Conservation (phyloP, 169 alveolate genomes). For the Plasmodium gonderi region DNA sequence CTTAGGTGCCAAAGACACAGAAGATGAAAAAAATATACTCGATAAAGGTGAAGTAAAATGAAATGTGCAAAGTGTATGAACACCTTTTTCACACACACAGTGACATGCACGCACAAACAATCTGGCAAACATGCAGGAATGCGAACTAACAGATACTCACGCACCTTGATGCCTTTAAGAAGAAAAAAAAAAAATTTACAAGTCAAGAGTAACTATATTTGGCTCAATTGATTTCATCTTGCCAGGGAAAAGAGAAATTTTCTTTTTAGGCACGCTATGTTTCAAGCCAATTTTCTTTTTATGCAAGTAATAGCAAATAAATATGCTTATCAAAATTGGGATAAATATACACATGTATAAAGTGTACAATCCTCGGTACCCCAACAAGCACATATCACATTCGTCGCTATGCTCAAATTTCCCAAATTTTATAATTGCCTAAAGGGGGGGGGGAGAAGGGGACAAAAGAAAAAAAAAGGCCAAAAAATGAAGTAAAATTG, state of each 20-base stretch:
- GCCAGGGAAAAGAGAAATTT: neutral
- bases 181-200: constrained; percentile 7
- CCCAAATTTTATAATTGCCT: constrained; percentile 47
- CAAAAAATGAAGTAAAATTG: neutral
- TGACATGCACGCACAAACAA: too few relatives aligned
- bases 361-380: constrained; percentile 58
- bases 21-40: neutral
- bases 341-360: constrained; percentile 48
- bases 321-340: constrained; percentile 44
- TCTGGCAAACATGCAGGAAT: too few relatives aligned
- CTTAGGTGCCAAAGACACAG: too few relatives aligned
- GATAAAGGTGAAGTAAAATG: neutral
- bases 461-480: neutral
- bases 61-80: neutral
- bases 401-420: constrained; percentile 13
- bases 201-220: constrained; percentile 14
- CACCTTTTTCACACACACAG: too few relatives aligned
- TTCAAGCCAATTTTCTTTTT: neutral
- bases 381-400: constrained; percentile 60
- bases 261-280: neutral
- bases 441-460: neutral
- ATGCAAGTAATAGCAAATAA: constrained; percentile 40
- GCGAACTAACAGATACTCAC: too few relatives aligned
- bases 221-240: constrained; percentile 26
- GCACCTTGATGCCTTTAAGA: neutral